phyloP scores from a whole-genome alignment of 1,284 basidiomycete genomes.

The Ceratobasidium sp. region DNA sequence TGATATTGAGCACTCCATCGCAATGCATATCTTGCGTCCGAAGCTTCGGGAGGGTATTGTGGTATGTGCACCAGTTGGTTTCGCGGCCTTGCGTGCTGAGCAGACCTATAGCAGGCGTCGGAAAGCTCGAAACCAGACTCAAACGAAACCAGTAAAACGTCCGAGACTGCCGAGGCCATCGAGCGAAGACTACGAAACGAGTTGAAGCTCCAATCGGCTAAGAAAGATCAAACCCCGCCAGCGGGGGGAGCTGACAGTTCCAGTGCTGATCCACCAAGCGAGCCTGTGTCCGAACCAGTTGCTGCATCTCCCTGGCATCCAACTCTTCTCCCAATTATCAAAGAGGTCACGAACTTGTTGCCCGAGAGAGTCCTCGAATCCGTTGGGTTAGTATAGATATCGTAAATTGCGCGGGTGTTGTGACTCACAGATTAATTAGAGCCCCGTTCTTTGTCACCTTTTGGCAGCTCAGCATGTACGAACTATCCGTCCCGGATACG shows the following conservation, averaged over 20 bases:
- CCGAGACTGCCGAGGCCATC: constrained; percentile 29
- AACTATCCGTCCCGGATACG: constrained; percentile 73
- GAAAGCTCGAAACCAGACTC: constrained; percentile 28
- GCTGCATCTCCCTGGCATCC: constrained; percentile 68
- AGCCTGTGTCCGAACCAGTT: constrained; percentile 18
- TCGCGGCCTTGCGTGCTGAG: not conserved
- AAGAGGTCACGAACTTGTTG: constrained; percentile 70
- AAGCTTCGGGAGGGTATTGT: constrained; percentile 70
- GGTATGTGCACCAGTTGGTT: constrained; percentile 55
- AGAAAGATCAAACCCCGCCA: constrained; percentile 27
- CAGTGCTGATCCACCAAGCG: constrained; percentile 22
- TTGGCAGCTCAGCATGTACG: constrained; percentile 91
- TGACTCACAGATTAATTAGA: constrained; percentile 54
- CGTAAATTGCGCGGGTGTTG: not conserved
- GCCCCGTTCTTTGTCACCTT: constrained; percentile 91
- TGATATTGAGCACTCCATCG: constrained; percentile 79
- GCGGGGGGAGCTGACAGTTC: constrained; percentile 20
- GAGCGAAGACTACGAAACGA: constrained; percentile 38
- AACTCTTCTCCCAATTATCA: constrained; percentile 70
- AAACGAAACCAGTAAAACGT: constrained; percentile 25
- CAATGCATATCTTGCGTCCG: constrained; percentile 90
- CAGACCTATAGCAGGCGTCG: constrained; percentile 19
- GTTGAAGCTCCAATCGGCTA: constrained; percentile 43
- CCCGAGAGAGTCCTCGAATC: constrained; percentile 67
- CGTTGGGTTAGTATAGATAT: constrained; percentile 66